phyloP scores from a whole-genome alignment of 352 stramenopile genomes.

The Pythium brassicae region DNA sequence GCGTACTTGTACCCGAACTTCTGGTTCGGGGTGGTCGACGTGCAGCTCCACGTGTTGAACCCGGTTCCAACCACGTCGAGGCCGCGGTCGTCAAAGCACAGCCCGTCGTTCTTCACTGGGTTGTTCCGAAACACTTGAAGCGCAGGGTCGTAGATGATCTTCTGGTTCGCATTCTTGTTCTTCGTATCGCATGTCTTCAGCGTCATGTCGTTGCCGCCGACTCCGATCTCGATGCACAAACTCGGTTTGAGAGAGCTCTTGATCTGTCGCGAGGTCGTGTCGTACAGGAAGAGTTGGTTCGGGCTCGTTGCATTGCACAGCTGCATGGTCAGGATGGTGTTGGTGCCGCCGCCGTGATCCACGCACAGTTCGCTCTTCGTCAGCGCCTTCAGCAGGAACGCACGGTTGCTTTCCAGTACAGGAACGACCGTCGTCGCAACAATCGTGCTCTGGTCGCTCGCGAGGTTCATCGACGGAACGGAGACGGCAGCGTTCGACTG shows the following conservation, averaged over 20 bases:
- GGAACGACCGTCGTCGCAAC: too few relatives aligned
- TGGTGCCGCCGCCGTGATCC: not conserved
- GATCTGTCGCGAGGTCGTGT: not conserved
- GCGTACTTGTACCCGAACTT: not conserved
- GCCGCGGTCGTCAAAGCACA: not conserved
- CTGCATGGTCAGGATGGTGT: not conserved
- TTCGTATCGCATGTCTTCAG: not conserved
- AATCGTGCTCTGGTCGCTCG: not conserved
- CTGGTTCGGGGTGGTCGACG: not conserved
- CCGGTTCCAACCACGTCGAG: not conserved
- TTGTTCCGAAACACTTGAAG: not conserved
- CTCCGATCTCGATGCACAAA: not conserved
- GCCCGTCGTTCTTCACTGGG: not conserved
- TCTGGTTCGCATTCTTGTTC: not conserved
- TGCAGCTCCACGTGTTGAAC: not conserved
- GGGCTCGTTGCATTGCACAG: not conserved
- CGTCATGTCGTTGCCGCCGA: too few relatives aligned
- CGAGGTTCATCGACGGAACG: not conserved
- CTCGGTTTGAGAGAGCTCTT: not conserved
- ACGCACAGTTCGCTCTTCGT: not conserved
- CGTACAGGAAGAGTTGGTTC: not conserved
- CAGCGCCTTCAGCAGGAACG: not conserved
- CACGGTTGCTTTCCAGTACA: not conserved
- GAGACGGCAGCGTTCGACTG: too few relatives aligned
- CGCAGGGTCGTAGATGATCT: not conserved